A percentile compares a stretch with the other conserved stretches of the same genome.
phyloP scores from a whole-genome alignment of 208 protist species.

The Trypanosoma caninum region DNA sequence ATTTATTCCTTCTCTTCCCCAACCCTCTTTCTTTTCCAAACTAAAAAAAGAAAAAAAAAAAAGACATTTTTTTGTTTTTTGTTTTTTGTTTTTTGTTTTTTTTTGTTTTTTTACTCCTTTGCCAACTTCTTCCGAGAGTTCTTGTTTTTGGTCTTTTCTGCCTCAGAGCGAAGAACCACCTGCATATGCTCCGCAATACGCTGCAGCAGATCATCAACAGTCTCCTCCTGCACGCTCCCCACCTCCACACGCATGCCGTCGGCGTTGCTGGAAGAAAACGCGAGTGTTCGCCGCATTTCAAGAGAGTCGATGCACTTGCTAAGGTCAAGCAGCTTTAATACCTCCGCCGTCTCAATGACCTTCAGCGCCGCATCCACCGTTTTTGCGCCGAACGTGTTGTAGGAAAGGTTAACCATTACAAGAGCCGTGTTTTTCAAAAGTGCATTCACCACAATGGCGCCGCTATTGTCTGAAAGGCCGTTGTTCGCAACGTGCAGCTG shows the following conservation, averaged over 20 bases:
- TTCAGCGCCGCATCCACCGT: constrained; percentile 44
- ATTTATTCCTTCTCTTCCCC: too few species aligned
- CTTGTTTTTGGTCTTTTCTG: constrained; percentile 35
- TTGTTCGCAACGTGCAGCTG: constrained; percentile 70
- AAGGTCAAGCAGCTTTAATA: constrained; percentile 78
- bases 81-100: background rate
- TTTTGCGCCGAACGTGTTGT: constrained; percentile 61
- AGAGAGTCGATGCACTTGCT: constrained; percentile 45
- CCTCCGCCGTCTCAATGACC: constrained; percentile 48
- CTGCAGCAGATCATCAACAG: constrained; percentile 26
- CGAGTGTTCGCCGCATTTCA: constrained; percentile 52
- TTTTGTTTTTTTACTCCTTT: constrained; percentile 5
- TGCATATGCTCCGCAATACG: constrained; percentile 74
- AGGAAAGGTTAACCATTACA: constrained; percentile 42
- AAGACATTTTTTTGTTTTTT: background rate
- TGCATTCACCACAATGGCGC: constrained; percentile 42
- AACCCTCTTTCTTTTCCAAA: background rate
- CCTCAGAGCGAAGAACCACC: constrained; percentile 58
- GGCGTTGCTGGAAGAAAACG: constrained; percentile 52
- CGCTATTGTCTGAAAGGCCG: constrained; percentile 61
- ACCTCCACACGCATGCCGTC: constrained; percentile 76
- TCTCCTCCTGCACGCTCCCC: constrained; percentile 41
- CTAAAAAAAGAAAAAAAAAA: background rate
- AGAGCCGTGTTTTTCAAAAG: constrained; percentile 61
- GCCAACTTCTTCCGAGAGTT: constrained; percentile 29